Percentiles rank a stretch among this genome's conserved stretches.
Evolutionary conservation across 2,329 filamentous ascomycete genomes (phyloP).

Genomic region (Polychaeton citri): DNA sequence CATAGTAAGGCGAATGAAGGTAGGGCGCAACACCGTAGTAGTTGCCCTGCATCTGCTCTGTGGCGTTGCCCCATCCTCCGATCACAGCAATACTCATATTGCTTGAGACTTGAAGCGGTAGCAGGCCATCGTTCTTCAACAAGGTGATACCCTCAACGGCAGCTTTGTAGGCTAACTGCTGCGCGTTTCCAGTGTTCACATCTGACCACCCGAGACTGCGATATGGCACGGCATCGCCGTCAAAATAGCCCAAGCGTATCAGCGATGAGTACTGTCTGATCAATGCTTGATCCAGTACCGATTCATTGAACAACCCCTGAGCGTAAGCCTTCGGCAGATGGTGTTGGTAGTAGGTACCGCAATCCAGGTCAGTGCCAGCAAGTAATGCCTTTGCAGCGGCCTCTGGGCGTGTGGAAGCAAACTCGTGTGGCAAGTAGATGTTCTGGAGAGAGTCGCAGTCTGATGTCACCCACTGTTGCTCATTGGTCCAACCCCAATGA

Average conservation of each 20-base stretch:
- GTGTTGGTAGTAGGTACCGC: slow-evolving; percentile 36
- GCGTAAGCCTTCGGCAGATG: slow-evolving; percentile 31
- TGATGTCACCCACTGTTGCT: slow-evolving; percentile 49
- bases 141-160: slow-evolving; percentile 34
- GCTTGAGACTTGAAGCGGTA: slow-evolving; percentile 29
- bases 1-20: slow-evolving; percentile 39
- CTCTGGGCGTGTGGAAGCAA: slow-evolving; percentile 27
- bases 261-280: slow-evolving; percentile 42
- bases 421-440: slow-evolving; percentile 39
- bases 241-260: slow-evolving; percentile 45
- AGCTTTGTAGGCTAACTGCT: slow-evolving; percentile 43
- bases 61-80: slow-evolving; percentile 46
- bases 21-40: slow-evolving; percentile 46
- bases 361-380: slow-evolving; percentile 42
- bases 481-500: slow-evolving; percentile 50
- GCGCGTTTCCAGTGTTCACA: slow-evolving; percentile 41
- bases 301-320: slow-evolving; percentile 30
- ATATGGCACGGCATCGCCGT: slow-evolving; percentile 35
- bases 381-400: slow-evolving; percentile 36
- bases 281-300: slow-evolving; percentile 36
- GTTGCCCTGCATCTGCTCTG: slow-evolving; percentile 44
- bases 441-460: slow-evolving; percentile 53
- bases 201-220: slow-evolving; percentile 40
- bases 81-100: slow-evolving; percentile 39
- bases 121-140: slow-evolving; percentile 39